Base-by-base conservation (phyloP, 768 basidiomycete species). In the Tubosaeta sp. region DNA sequence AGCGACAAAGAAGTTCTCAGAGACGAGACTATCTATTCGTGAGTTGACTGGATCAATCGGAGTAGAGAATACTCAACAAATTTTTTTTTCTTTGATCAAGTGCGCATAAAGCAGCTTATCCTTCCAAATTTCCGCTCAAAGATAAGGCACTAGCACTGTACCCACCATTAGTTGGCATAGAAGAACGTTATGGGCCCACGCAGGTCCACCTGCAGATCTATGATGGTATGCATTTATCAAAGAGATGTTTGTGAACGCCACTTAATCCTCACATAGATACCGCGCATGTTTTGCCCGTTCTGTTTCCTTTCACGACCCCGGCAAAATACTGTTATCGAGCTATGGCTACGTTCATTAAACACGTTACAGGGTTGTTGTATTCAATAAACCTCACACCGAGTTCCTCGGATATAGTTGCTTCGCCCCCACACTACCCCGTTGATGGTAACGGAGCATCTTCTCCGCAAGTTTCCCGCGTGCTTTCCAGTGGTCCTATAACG, bases 121-220 rank as follows among this genome's bases (percentile, higher is more conserved):
- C 96, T 0, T 78, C 81, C 4, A 76, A 72, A 54, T 95, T 80
- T 64, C 74, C 79, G 0, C 49, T 81, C 12, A 73, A 63, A 41
- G 71, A 81, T 4, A 68, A 71, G 6, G 67, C 69, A 1, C 74
- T 74, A 32, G 63, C 60, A 22, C 54, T 89, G 40, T 89, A 87
- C 58, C 83, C 86, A 18, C 57, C 71, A 6, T 63, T 87, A 21
- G 61, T 72, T 8, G 78, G 73, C 11, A 82, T 86, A 53, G 84
- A 83, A 61, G 59, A 67, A 14, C 73, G 74, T 11, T 69, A 70
- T 56, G 64, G 68, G n/a, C 74, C 87, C 2, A 93, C 94, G 1
- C 76, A 84, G 49, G 92, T 95, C 16, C 94, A 97, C 71, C 73
- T 97, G 11, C 94, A 97, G 66, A 83, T 96, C 1, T 96, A 93